A percentile compares a stretch with the other conserved stretches of the same genome.
These are phyloP conservation scores for Debaryomyces sp. DNA, from an alignment of 1,139 yeast genomes.

Conservation along the genomic window DNA sequence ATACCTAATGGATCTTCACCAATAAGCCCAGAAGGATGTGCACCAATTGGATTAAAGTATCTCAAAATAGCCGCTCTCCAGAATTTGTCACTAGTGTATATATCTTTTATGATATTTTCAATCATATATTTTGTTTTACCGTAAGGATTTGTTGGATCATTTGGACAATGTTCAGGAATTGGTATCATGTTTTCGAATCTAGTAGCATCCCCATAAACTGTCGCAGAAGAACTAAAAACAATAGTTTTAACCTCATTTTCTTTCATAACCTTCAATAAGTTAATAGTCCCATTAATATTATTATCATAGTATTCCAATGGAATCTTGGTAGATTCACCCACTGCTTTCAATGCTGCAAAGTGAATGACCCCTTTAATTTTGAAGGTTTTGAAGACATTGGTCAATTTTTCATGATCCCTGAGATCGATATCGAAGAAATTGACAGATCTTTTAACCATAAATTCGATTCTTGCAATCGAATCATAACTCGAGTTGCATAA, in stretches of 20 bases:
- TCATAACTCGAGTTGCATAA: constrained; percentile 69
- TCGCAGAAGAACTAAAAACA: constrained; percentile 82
- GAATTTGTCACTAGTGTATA: constrained; percentile 45
- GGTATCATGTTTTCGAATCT: constrained; percentile 75
- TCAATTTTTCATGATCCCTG: constrained; percentile 51
- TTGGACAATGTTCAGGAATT: constrained; percentile 78
- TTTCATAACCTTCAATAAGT: constrained; percentile 57
- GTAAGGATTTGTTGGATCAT: constrained; percentile 76
- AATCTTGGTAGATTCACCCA: constrained; percentile 74
- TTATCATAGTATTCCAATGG: constrained; percentile 75
- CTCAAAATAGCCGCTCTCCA: constrained; percentile 73
- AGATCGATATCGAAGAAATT: constrained; percentile 67
- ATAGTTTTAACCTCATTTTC: constrained; percentile 52
- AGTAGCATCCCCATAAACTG: constrained; percentile 85
- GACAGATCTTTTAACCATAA: constrained; percentile 48
- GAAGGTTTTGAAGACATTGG: constrained; percentile 51
- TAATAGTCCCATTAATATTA: constrained; percentile 68
- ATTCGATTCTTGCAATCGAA: constrained; percentile 67
- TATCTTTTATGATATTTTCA: constrained; percentile 64
- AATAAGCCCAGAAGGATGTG: constrained; percentile 77
- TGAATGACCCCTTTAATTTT: constrained; percentile 68
- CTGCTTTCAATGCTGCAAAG: constrained; percentile 88
- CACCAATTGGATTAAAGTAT: constrained; percentile 84
- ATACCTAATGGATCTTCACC: constrained; percentile 83
- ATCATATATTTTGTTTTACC: constrained; percentile 72